Evolutionary conservation across 176 grass and related monocot species (phyloP).

Genomic region (Cymbopogon citratus): DNA sequence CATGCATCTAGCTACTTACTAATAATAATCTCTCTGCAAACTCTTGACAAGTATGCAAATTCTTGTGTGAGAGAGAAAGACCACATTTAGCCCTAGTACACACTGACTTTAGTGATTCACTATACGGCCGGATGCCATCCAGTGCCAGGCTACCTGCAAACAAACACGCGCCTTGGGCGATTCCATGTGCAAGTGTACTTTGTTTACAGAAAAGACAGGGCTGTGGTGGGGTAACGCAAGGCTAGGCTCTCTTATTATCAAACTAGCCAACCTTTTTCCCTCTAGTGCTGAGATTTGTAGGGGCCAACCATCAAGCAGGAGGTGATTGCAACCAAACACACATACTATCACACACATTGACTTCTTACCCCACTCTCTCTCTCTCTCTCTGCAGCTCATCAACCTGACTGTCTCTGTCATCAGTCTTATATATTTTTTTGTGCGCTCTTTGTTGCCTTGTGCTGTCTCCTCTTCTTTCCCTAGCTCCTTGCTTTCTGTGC

Average conservation of each 20-base stretch:
- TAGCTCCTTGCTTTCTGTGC: slow-evolving; percentile 41
- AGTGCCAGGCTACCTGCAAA: slow-evolving; percentile 5
- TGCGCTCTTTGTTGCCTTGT: slow-evolving; percentile 35
- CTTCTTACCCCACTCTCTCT: slow-evolving; percentile 27
- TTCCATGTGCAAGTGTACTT: slow-evolving; percentile 61
- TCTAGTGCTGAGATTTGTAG: slow-evolving; percentile 50
- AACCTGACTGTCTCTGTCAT: slow-evolving; percentile 15
- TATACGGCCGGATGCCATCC: slow-evolving; percentile 5
- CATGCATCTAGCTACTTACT: background rate
- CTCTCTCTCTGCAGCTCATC: background rate
- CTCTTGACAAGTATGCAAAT: no score
- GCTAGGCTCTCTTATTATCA: background rate
- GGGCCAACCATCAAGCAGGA: slow-evolving; percentile 39
- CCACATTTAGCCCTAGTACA: background rate
- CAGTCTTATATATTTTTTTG: slow-evolving; percentile 62
- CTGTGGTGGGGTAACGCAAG: background rate
- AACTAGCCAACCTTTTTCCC: slow-evolving; percentile 17
- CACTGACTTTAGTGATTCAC: slow-evolving; percentile 11
- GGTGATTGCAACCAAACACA: slow-evolving; percentile 60
- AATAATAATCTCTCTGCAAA: background rate
- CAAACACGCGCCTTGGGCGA: slow-evolving; percentile 15
- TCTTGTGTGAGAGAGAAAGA: background rate
- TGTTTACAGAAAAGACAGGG: slow-evolving; percentile 29
- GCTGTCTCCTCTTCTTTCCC: background rate
- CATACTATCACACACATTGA: slow-evolving; percentile 51